Evolutionary conservation across 345 rosid species (phyloP).

Genomic region (Lumnitzera racemosa): DNA sequence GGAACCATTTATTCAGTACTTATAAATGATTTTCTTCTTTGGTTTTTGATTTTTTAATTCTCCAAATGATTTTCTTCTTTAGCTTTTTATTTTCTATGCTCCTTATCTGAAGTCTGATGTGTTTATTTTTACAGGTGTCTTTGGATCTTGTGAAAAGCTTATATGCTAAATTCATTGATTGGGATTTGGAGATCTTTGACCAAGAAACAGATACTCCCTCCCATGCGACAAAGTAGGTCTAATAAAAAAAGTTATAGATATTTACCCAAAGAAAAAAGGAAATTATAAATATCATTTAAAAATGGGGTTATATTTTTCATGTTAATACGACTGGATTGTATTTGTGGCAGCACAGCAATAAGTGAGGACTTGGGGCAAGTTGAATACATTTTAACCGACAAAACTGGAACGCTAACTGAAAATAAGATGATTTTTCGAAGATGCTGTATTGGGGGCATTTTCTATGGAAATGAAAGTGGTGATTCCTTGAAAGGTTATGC

Average conservation of each 20-base stretch:
- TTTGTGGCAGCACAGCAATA: conserved; percentile 92
- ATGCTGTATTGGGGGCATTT: conserved; percentile 74
- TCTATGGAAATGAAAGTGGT: conserved; percentile 82
- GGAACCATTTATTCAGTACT: too few relatives aligned
- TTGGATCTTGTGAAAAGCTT: conserved; percentile 90
- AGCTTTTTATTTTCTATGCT: too few relatives aligned
- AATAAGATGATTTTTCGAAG: conserved; percentile 94
- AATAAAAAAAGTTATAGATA: too few relatives aligned
- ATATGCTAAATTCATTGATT: conserved; percentile 92
- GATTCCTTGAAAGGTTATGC: conserved; percentile 85
- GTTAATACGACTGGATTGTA: conserved; percentile 21
- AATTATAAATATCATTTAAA: too few relatives aligned
- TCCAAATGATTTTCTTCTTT: too few relatives aligned
- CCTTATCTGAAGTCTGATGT: neutral
- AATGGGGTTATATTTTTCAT: neutral
- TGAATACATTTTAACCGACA: conserved; percentile 96
- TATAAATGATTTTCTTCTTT: too few relatives aligned
- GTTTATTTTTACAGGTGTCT: conserved; percentile 55
- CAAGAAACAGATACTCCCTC: conserved; percentile 70
- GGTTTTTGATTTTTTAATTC: too few relatives aligned
- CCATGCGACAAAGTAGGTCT: conserved; percentile 87
- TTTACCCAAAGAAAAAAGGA: too few relatives aligned
- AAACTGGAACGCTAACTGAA: conserved; percentile 97
- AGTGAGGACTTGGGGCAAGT: conserved; percentile 99
- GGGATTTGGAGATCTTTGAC: conserved; percentile 88